Percentiles rank a stretch among this genome's conserved stretches.
These are phyloP conservation scores for Trichophyton mentagrophytes DNA, from an alignment of 2,329 filamentous ascomycete genomes.

Conservation along the genomic window DNA sequence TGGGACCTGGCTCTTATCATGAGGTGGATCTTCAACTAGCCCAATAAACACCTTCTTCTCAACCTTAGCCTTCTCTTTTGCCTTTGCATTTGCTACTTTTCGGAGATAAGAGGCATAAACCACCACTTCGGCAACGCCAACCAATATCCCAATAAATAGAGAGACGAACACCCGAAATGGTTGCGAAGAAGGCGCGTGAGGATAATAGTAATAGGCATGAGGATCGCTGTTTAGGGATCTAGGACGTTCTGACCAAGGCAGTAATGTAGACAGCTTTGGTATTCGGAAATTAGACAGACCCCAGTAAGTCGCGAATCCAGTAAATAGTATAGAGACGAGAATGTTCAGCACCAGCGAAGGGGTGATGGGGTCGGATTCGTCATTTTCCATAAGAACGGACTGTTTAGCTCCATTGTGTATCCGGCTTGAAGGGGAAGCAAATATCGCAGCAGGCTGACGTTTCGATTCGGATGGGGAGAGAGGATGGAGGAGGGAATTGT, in stretches of 20 bases:
- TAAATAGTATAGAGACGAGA: constrained; percentile 67
- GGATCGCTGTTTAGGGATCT: constrained; percentile 5
- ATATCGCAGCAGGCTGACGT: constrained; percentile 25
- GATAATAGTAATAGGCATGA: constrained; percentile 11
- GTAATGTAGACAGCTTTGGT: constrained; percentile 16
- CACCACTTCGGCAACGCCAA: constrained; percentile 36
- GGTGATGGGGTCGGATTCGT: constrained; percentile 35
- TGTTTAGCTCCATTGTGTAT: constrained; percentile 22
- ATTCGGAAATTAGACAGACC: constrained; percentile 28
- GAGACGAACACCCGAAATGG: constrained; percentile 30
- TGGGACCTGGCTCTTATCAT: not conserved
- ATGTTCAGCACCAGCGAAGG: constrained; percentile 71
- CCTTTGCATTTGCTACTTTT: constrained; percentile 30
- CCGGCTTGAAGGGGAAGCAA: constrained; percentile 42
- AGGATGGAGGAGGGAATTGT: constrained; percentile 66
- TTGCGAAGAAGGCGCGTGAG: constrained; percentile 17
- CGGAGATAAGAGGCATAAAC: constrained; percentile 36
- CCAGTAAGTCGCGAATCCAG: constrained; percentile 37
- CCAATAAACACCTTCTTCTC: constrained; percentile 27
- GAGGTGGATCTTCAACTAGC: constrained; percentile 9
- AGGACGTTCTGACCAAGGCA: constrained; percentile 6
- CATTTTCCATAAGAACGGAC: constrained; percentile 20
- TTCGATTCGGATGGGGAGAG: constrained; percentile 29
- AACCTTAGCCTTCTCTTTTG: constrained; percentile 25
- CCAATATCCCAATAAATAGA: constrained; percentile 28